Evolutionary conservation across 208 protist genomes (phyloP), one percentile per base, ranked within the genome.

Genomic region (Wallacemonas rigidus): DNA sequence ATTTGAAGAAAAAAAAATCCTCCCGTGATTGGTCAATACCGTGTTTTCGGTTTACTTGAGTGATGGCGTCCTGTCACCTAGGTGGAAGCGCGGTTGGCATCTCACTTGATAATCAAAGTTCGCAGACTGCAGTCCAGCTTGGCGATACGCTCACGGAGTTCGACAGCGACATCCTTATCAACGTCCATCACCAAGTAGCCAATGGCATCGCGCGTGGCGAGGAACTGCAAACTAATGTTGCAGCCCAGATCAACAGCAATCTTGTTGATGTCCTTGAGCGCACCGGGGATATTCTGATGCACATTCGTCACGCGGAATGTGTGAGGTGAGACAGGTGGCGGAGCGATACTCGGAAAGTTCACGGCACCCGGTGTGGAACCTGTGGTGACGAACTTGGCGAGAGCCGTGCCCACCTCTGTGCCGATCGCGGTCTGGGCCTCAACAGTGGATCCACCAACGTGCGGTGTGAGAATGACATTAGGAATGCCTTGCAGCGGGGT

Each of bases 381-480:
- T 11, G 44, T 76, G 15, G 87, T 98, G 39, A 98, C 88, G 74
- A 91, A 98, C 36, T 88, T 67, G 11, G 88, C 88, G 60, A 99
- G 79, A 8, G 92, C 80, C n/a, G 53, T 71, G 1, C 90, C 86
- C 12, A 99, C 95, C 68, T 98, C 97, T 17, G 81, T 39, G 17
- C 94, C 96, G 56, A 99, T 99, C 0, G 90, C 83, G 5, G 69
- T 76, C 78, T 99, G 96, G 8, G 96, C 95, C 71, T 98, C 95
- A 47, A 90, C 80, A 0, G 97, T 99, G 2, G 88, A 97, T 7
- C 97, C 97, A 15, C 93, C 96, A 55, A 99, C 94, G 76, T 98
- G 97, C 14, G 96, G 96, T 7, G 95, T 98, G 26, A 98, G 78
- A 74, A 98, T 95, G 9, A 95, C 95, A 60, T 99, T 98, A n/a